Evolutionary conservation across 495 filamentous ascomycete species (phyloP), one percentile per base, ranked within the genome.

Genomic region (Delitschia confertaspora): DNA sequence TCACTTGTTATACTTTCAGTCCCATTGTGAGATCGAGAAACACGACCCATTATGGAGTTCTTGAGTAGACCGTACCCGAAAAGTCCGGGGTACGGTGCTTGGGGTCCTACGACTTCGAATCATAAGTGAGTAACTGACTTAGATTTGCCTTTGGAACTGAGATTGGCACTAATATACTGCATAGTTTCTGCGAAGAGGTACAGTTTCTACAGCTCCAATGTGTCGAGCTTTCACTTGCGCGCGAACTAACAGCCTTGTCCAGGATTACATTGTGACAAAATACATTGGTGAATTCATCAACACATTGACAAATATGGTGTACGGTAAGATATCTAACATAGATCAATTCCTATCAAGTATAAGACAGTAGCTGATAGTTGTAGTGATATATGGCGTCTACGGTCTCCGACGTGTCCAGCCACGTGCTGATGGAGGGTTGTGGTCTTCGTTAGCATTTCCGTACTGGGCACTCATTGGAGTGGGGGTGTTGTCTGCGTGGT

Each of bases 281-380:
- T 75, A 78, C 45, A 58, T 76, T 23, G 74, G 68, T 31, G 74
- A 78, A 43, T 70, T 76, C 55, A 64, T 76, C 59, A 76, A 75
- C 47, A 70, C 68, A 0, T 29, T 76, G n/a, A 72, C 65, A 3
- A 78, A 73, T 40, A 16, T 75, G 1, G 60, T 59, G 5, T 76
- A 76, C 47, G 39, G 70, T 72, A 61, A 13, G 61, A 53, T 21
- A n/a, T n/a, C n/a, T n/a, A n/a, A n/a, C n/a, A n/a, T n/a, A n/a
- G n/a, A n/a, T n/a, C n/a, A 23, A 6, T 21, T 3, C 1, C n/a
- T 23, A 1, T 11, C n/a, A 7, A 3, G 2, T 4, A 20, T 19
- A n/a, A n/a, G n/a, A n/a, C n/a, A n/a, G n/a, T n/a, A n/a, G n/a
- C n/a, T n/a, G n/a, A n/a, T 6, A 3, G 6, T 11, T 19, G 5